These are phyloP conservation scores for Cryptococcus floricola DNA, from an alignment of 1,284 basidiomycete genomes.

Conservation along the genomic window DNA sequence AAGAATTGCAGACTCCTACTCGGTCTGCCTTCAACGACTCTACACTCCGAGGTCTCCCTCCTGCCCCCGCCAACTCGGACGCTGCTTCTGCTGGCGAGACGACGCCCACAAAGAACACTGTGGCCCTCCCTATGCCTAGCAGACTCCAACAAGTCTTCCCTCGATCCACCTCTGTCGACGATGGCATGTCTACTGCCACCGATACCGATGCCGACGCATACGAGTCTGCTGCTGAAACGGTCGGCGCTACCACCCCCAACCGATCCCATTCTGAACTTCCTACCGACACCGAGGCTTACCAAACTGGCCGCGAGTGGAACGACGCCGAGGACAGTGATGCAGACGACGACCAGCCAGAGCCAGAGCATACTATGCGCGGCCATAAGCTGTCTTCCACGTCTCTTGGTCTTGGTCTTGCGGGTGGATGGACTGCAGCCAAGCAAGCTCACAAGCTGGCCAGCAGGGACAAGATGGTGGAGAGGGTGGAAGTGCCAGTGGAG, in stretches of 20 bases:
- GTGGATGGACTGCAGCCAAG: conserved; percentile 29
- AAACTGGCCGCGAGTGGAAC: conserved; percentile 45
- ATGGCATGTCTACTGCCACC: conserved; percentile 55
- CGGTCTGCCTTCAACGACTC: conserved; percentile 16
- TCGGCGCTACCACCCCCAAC: conserved; percentile 61
- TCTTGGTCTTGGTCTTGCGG: conserved; percentile 21
- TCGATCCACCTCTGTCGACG: conserved; percentile 21
- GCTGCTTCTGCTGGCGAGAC: conserved; percentile 19
- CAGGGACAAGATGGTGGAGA: conserved; percentile 30
- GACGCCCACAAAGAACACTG: conserved; percentile 34
- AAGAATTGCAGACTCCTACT: conserved; percentile 19
- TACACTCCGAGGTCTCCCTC: conserved; percentile 5
- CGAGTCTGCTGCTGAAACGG: conserved; percentile 73
- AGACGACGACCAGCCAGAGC: conserved; percentile 40
- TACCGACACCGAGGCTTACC: conserved; percentile 40
- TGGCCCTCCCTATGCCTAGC: conserved; percentile 29
- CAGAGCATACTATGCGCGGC: conserved; percentile 17
- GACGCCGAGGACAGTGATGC: conserved; percentile 54
- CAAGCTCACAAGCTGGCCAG: conserved; percentile 32
- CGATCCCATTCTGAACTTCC: conserved; percentile 61
- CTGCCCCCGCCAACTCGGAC: conserved; percentile 6
- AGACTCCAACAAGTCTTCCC: conserved; percentile 21
- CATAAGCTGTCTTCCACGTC: conserved; percentile 5
- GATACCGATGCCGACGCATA: conserved; percentile 73
- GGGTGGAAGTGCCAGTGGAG: conserved; percentile 36